Evolutionary conservation across 495 filamentous ascomycete species (phyloP).

Genomic region (Neurospora terricola): DNA sequence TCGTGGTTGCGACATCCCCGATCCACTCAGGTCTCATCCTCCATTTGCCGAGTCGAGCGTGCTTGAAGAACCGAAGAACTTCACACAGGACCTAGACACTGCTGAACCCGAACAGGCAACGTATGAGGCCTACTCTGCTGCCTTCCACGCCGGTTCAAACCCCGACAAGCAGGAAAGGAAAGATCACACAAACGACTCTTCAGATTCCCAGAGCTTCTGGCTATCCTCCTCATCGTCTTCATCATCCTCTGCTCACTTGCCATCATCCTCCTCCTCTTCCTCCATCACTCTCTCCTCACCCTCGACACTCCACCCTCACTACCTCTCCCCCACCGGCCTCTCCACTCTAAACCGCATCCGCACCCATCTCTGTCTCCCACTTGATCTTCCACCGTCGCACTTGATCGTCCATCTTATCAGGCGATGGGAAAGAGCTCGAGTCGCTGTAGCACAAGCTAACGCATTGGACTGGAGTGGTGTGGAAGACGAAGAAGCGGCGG

Average conservation of each 20-base stretch:
- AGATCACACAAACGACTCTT: too few species aligned
- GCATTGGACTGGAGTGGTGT: constrained; percentile 1
- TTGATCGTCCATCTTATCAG: constrained; percentile 1
- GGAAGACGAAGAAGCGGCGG: neutral
- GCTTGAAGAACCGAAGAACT: neutral
- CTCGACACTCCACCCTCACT: neutral
- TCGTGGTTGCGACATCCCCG: neutral
- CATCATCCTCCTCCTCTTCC: neutral
- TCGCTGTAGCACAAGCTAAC: neutral
- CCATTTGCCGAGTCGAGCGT: neutral
- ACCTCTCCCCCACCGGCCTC: neutral
- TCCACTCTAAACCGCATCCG: neutral
- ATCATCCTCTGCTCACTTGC: neutral
- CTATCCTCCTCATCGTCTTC: neutral
- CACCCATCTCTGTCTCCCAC: neutral
- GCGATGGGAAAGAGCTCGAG: neutral
- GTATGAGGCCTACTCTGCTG: neutral
- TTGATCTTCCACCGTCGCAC: neutral
- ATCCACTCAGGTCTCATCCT: neutral
- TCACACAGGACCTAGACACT: neutral
- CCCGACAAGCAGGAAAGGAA: neutral
- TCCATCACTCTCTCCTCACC: neutral
- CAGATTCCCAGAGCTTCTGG: neutral
- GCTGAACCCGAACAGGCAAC: neutral
- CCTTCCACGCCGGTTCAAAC: neutral